Conservation (phyloP, 345 rosid species). For the Schrenkiella parvula region DNA sequence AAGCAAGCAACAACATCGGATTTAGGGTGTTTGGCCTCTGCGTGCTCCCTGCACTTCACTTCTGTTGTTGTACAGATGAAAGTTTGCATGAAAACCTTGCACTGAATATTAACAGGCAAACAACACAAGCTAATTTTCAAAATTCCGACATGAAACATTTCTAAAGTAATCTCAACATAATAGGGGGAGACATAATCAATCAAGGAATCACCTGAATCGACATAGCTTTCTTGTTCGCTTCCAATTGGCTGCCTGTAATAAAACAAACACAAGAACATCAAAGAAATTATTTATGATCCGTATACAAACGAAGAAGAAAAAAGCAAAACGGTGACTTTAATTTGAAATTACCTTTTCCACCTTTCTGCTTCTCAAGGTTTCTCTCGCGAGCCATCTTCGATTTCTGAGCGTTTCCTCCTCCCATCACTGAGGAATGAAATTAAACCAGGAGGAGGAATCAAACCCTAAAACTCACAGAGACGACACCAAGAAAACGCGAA, state of each 20-base stretch:
- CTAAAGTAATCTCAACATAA: too few relatives aligned
- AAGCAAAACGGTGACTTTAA: too few relatives aligned
- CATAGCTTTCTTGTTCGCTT: too few relatives aligned
- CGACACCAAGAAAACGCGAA: background rate
- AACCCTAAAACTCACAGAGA: background rate
- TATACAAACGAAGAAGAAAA: too few relatives aligned
- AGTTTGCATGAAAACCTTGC: conserved; percentile 84
- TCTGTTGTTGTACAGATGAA: conserved; percentile 74
- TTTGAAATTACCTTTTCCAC: conserved; percentile 36
- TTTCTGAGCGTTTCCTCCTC: conserved; percentile 56
- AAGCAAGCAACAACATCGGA: conserved; percentile 44
- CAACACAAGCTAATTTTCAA: background rate
- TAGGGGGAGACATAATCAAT: too few relatives aligned
- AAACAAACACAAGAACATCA: too few relatives aligned
- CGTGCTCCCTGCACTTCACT: conserved; percentile 71
- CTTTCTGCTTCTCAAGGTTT: conserved; percentile 47
- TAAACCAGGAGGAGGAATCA: background rate
- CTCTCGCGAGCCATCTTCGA: conserved; percentile 51
- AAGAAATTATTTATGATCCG: too few relatives aligned
- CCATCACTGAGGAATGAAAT: conserved; percentile 31
- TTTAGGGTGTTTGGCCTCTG: conserved; percentile 69
- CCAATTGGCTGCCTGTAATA: too few relatives aligned
- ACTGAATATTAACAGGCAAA: conserved; percentile 26
- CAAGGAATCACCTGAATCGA: too few relatives aligned
- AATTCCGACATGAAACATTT: background rate